Base-by-base conservation (phyloP, 2,329 filamentous ascomycete genomes). In the Capronia coronata region DNA sequence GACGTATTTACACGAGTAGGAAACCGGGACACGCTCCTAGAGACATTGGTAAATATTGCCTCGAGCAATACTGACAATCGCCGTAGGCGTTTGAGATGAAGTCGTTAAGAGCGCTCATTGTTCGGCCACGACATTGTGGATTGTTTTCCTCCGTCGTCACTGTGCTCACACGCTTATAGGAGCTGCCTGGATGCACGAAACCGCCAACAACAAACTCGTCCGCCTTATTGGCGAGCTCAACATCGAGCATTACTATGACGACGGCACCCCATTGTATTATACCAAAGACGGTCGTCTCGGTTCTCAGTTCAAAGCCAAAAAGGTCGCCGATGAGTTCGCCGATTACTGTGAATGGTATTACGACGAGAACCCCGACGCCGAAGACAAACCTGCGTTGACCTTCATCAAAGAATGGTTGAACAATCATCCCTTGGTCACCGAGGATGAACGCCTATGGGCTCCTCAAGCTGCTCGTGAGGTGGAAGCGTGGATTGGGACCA, bases 131-230 rank as follows among this genome's bases (percentile, higher is more conserved):
- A 51, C 49, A 48, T 57, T 59, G 51, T 53, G 51, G 52, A 46
- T 58, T 56, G 51, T 58, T 55, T 55, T 44, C 49, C 46, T 45
- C 18, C 25, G 29, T 46, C 35, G 23, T 47, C 52, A 37, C 22
- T 52, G 53, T 46, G 49, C 55, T 57, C 48, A 56, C 54, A 53
- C 25, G 18, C 45, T 46, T 43, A 42, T 45, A 71, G 69, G 69
- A 42, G 69, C 69, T 46, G 69, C 69, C 48, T 71, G 69, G 69
- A 68, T 71, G 64, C 69, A 71, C 59, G 69, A 71, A 63, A 71
- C 69, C 23, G 68, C 66, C 38, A 69, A 71, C 61, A 71, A 71
- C 56, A 67, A 66, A 48, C 61, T 72, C 32, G 67, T 71, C 27
- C 69, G 69, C 54, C 61, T 72, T 48, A 71, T 72, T 46, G 63